Evolutionary conservation across 2,329 filamentous ascomycete species (phyloP).

Genomic region (Aureobasidium vineae): DNA sequence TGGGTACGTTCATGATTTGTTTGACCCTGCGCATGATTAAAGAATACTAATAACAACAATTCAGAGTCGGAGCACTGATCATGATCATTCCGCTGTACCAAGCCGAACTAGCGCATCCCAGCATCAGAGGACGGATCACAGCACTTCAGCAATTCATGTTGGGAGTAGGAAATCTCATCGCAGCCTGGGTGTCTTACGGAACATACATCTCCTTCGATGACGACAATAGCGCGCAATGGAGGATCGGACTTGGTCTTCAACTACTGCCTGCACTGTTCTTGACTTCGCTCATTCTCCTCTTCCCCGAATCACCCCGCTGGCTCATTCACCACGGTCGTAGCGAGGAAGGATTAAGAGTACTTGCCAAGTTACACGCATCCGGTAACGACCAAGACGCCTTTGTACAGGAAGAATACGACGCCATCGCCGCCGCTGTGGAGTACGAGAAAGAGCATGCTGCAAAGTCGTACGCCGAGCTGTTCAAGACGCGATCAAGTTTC

Average conservation of each 20-base stretch:
- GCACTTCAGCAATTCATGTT: constrained; percentile 46
- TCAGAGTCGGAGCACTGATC: constrained; percentile 50
- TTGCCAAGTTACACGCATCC: constrained; percentile 32
- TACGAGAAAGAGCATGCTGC: constrained; percentile 32
- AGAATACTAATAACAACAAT: neutral
- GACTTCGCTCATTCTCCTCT: constrained; percentile 35
- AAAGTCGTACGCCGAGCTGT: constrained; percentile 32
- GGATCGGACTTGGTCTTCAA: constrained; percentile 32
- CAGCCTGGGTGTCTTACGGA: constrained; percentile 41
- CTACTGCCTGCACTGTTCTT: constrained; percentile 32
- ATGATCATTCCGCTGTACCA: constrained; percentile 75
- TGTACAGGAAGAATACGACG: constrained; percentile 33
- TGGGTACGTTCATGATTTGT: constrained; percentile 1
- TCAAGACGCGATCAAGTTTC: constrained; percentile 31
- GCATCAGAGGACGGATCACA: constrained; percentile 32
- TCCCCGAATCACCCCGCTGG: constrained; percentile 50
- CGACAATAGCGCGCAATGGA: constrained; percentile 32
- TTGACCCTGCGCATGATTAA: neutral
- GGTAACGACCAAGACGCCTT: constrained; percentile 32
- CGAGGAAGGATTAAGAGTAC: constrained; percentile 39
- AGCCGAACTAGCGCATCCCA: constrained; percentile 61
- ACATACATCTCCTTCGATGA: constrained; percentile 30
- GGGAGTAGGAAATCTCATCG: constrained; percentile 66
- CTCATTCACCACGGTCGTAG: constrained; percentile 42
- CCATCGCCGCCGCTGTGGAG: constrained; percentile 32